Conservation (phyloP, 2,329 filamentous ascomycete species). For the Arthrobotrys megalospora region DNA sequence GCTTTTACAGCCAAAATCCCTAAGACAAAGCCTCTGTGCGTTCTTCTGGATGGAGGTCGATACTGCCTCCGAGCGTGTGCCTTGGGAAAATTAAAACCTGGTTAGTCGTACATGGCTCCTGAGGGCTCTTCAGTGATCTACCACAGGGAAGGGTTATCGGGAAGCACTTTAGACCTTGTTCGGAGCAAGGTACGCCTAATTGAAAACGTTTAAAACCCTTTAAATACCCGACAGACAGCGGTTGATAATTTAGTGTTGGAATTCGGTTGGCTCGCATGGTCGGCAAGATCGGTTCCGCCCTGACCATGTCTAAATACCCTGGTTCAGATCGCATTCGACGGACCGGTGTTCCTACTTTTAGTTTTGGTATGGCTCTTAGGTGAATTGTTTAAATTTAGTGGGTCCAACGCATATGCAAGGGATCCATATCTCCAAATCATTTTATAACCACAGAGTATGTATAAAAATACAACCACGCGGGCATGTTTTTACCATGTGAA, state of each 20-base stretch:
- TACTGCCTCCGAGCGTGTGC: too few species aligned
- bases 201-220: background rate
- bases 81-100: too few species aligned
- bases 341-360: conserved; percentile 61
- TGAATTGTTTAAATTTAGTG: background rate
- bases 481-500: too few species aligned
- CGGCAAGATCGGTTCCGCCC: conserved; percentile 50
- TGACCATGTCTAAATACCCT: conserved; percentile 7
- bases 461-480: background rate
- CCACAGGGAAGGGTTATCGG: conserved; percentile 4
- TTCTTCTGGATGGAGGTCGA: too few species aligned
- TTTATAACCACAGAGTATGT: background rate
- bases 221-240: too few species aligned
- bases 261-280: conserved; percentile 15
- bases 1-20: too few species aligned
- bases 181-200: conserved; percentile 10
- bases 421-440: conserved; percentile 32
- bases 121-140: background rate
- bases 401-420: too few species aligned
- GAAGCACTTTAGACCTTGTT: background rate
- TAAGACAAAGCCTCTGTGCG: too few species aligned
- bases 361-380: conserved; percentile 18
- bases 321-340: conserved; percentile 34
- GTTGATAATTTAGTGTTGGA: conserved; percentile 1
- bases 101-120: too few species aligned